Percentiles rank a stretch among this genome's conserved stretches.
Conservation (phyloP, 176 grass and related monocot species). For the Aegilops umbellulata region DNA sequence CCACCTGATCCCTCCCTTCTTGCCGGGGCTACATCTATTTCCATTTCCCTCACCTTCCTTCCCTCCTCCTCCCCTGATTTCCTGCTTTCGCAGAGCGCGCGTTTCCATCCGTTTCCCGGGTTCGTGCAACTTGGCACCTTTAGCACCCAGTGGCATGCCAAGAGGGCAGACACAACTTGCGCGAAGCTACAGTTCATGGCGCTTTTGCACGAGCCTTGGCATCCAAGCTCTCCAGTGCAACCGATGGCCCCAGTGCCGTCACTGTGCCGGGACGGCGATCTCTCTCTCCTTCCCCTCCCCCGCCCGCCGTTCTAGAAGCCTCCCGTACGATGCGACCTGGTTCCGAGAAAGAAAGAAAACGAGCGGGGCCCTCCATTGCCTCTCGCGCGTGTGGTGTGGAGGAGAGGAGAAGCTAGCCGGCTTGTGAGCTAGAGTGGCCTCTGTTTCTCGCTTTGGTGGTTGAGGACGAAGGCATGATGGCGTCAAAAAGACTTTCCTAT, state of each 20-base stretch:
- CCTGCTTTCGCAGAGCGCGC: neutral
- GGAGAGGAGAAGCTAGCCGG: neutral
- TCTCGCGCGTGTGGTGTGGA: neutral
- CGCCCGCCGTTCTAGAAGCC: slow-evolving; percentile 5
- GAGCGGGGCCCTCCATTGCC: neutral
- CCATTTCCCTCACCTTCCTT: neutral
- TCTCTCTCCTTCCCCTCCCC: too few relatives aligned
- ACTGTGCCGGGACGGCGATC: neutral
- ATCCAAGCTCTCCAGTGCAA: neutral
- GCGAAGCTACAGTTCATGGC: neutral
- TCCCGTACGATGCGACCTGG: neutral
- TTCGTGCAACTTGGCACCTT: slow-evolving; percentile 32
- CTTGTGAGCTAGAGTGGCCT: neutral
- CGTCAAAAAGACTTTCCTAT: neutral
- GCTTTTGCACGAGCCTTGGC: neutral
- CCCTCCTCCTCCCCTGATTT: neutral
- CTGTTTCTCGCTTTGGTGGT: neutral
- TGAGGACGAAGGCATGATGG: neutral
- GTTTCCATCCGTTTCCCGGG: neutral
- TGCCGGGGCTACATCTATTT: neutral
- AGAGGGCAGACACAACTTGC: slow-evolving; percentile 14
- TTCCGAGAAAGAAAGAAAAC: neutral
- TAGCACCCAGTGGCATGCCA: neutral
- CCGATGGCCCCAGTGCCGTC: neutral
- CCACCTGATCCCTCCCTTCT: neutral